Base-by-base conservation (phyloP, 2,329 filamentous ascomycete species). In the Microdochium paspali region DNA sequence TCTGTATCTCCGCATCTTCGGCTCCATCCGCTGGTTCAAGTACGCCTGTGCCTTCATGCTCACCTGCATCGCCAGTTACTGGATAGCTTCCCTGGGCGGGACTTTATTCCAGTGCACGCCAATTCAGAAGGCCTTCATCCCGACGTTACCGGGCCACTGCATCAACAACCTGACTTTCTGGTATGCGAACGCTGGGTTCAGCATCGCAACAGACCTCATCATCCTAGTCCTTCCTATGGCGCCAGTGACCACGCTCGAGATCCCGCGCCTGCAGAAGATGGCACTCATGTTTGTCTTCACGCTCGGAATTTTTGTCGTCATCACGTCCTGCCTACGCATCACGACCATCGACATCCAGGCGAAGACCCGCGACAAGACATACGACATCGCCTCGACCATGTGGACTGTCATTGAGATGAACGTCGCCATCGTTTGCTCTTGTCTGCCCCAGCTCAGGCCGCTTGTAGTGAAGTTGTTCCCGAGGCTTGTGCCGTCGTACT, bases 121-220 rank as follows among this genome's bases (percentile, higher is more conserved):
- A 1, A 39, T 64, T n/a, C 46, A 46, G 10, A 54, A 54, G n/a
- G 57, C 57, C 4, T 64, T 58, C 46, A 53, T 63, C 50, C 60
- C 58, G 48, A 47, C 44, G 5, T 46, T 62, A 1, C 40, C 51
- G 10, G 51, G 55, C 23, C 49, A 46, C 21, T 71, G 68, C 49
- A 62, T 70, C 42, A 51, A 65, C 46, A 67, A 65, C 47, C 59
- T 58, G 9, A 57, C 55, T 7, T 61, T 71, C 44, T 71, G 68
- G 69, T 69, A 66, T 40, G 64, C 65, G 10, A 71, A 69, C 46
- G 64, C 67, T 1, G 64, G 55, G 2, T 64, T 70, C 43, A 66
- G 66, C 30, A 70, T 71, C 28, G 44, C 61, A 4, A 70, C 67
- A 12, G 68, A 71, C 53, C 44, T 70, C 24, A 46, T 67, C 24